Percentiles rank a stretch among this genome's conserved stretches.
Evolutionary conservation across 2,329 filamentous ascomycete species (phyloP).

Genomic region (Didymella segeticola): DNA sequence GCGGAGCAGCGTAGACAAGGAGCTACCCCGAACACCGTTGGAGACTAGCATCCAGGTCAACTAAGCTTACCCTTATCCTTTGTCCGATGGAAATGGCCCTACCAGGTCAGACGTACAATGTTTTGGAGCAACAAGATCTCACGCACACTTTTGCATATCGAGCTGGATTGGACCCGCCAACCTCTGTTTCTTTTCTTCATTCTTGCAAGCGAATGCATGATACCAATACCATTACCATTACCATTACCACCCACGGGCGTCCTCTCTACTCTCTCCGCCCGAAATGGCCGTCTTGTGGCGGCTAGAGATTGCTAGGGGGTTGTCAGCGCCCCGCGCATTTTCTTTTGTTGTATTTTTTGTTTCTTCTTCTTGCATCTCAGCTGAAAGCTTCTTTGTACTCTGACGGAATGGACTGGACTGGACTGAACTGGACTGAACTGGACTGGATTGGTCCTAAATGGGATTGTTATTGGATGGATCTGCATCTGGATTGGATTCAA

Average conservation of each 20-base stretch:
- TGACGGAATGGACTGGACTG: no score
- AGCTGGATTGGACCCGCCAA: constrained; percentile 4
- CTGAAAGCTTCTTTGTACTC: no score
- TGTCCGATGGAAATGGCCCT: neutral
- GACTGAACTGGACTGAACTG: no score
- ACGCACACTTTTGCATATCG: constrained; percentile 16
- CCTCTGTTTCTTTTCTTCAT: constrained; percentile 10
- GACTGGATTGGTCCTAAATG: no score
- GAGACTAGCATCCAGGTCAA: constrained; percentile 44
- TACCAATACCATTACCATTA: constrained; percentile 11
- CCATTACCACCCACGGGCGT: neutral
- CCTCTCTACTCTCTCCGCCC: no score
- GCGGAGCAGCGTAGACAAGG: constrained; percentile 41
- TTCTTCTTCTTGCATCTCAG: no score
- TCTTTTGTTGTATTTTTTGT: no score
- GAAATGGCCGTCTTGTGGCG: no score
- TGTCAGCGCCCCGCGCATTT: no score
- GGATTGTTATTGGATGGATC: no score
- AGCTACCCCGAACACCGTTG: constrained; percentile 44
- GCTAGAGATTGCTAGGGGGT: no score
- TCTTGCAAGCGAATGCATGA: constrained; percentile 21
- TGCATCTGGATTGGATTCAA: no score
- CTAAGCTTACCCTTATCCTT: constrained; percentile 15
- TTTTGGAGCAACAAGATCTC: constrained; percentile 9
- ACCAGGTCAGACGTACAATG: neutral